A percentile compares a stretch with the other conserved stretches of the same genome.
phyloP scores from a whole-genome alignment of 2,329 filamentous ascomycete genomes.

The Dryadomyces quercivorus region DNA sequence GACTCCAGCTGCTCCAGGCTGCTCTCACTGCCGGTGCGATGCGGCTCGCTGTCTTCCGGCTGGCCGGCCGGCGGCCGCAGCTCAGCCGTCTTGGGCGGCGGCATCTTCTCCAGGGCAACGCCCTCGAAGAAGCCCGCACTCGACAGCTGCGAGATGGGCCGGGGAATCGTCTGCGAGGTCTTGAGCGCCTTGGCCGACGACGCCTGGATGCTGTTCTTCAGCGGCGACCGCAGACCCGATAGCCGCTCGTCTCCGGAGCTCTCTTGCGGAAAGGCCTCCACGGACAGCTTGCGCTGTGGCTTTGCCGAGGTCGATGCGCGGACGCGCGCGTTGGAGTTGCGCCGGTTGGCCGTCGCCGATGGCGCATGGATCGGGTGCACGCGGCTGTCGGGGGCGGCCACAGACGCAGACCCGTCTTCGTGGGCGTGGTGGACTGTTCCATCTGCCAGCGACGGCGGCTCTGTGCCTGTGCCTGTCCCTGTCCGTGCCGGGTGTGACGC shows the following conservation, averaged over 20 bases:
- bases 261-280: constrained; percentile 20
- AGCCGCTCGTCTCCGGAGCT: constrained; percentile 17
- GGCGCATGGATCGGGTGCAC: background rate
- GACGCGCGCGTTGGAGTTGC: constrained; percentile 22
- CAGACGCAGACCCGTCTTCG: no score
- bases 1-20: constrained; percentile 12
- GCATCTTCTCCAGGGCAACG: constrained; percentile 21
- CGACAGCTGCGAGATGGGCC: constrained; percentile 22
- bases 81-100: constrained; percentile 16
- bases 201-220: constrained; percentile 13
- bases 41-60: constrained; percentile 10
- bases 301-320: constrained; percentile 17
- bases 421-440: no score
- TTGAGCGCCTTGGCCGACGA: constrained; percentile 14
- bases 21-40: constrained; percentile 10
- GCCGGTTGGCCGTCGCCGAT: constrained; percentile 9
- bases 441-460: background rate
- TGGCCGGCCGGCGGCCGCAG: constrained; percentile 12
- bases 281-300: constrained; percentile 20
- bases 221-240: constrained; percentile 19
- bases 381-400: no score
- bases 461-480: background rate
- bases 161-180: constrained; percentile 14
- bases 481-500: background rate
- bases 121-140: constrained; percentile 21